Conservation (phyloP, 305 asterid genomes). For the Lippia alba region DNA sequence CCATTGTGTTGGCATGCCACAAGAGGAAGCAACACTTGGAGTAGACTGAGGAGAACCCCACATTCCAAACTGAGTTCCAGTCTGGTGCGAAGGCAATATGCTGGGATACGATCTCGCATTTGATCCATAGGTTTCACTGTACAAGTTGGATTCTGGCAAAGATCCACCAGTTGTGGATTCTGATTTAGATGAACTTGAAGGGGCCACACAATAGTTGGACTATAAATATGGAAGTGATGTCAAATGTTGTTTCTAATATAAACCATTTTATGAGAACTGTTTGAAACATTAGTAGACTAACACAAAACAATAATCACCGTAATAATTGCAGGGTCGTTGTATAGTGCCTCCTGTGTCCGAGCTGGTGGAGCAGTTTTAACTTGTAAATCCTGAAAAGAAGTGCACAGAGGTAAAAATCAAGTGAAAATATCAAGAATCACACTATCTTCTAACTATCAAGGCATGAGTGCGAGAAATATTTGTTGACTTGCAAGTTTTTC, state of each 20-base stretch:
- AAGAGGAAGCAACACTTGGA: slow-evolving; percentile 47
- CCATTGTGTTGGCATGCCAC: slow-evolving; percentile 47
- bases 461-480: too few relatives aligned
- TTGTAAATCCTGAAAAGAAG: slow-evolving; percentile 63
- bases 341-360: slow-evolving; percentile 56
- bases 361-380: slow-evolving; percentile 62
- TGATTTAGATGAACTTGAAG: slow-evolving; percentile 49
- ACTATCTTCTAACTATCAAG: too few relatives aligned
- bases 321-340: slow-evolving; percentile 77
- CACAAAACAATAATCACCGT: slow-evolving; percentile 51
- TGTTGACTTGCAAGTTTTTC: too few relatives aligned
- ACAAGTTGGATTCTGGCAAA: slow-evolving; percentile 43
- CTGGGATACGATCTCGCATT: slow-evolving; percentile 41
- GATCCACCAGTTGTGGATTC: slow-evolving; percentile 50
- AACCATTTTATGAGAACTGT: slow-evolving; percentile 17
- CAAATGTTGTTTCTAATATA: slow-evolving; percentile 14
- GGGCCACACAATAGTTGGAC: slow-evolving; percentile 55
- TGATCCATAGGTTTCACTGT: slow-evolving; percentile 45
- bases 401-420: slow-evolving; percentile 3
- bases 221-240: slow-evolving; percentile 31
- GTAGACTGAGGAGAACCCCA: slow-evolving; percentile 44
- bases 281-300: background rate
- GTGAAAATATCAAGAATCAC: background rate
- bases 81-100: slow-evolving; percentile 46
- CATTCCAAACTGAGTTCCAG: slow-evolving; percentile 49